Conservation (phyloP, 306 rosid species). For the Lathyrus sativus region DNA sequence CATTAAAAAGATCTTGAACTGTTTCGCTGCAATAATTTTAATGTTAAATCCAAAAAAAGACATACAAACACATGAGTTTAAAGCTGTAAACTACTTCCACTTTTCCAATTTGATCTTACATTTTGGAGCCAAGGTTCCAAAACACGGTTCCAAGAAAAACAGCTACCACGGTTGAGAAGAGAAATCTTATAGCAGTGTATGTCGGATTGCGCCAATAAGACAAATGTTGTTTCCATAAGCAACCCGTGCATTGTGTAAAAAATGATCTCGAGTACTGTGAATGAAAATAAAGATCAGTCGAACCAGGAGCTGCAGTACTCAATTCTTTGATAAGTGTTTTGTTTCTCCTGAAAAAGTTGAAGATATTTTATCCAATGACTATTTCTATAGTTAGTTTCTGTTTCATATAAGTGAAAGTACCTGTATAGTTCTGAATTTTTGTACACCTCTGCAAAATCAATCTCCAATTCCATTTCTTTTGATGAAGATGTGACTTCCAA, state of each 20-base stretch:
- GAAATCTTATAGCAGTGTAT: conserved; percentile 53
- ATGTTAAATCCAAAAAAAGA: conserved; percentile 9
- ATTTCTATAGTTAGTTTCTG: neutral
- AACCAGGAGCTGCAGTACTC: conserved; percentile 56
- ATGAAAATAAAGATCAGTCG: conserved; percentile 49
- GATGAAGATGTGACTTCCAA: conserved; percentile 46
- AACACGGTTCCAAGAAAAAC: conserved; percentile 59
- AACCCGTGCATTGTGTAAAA: conserved; percentile 56
- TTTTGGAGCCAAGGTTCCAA: conserved; percentile 68
- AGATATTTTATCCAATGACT: neutral
- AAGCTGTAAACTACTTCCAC: neutral
- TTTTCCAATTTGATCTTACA: conserved; percentile 45
- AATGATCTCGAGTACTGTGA: conserved; percentile 51
- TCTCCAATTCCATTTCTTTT: conserved; percentile 46
- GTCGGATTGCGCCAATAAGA: conserved; percentile 66
- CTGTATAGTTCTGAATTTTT: conserved; percentile 51
- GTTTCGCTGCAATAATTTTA: conserved; percentile 36
- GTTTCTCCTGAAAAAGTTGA: conserved; percentile 53
- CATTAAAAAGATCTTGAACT: conserved; percentile 54
- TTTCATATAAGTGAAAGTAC: conserved; percentile 30
- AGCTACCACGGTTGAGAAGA: conserved; percentile 44
- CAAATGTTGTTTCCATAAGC: conserved; percentile 67
- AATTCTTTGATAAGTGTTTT: conserved; percentile 47
- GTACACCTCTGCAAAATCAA: conserved; percentile 49
- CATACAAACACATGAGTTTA: conserved; percentile 9